phyloP scores from a whole-genome alignment of 768 basidiomycete genomes.

The Mycena belliarum region DNA sequence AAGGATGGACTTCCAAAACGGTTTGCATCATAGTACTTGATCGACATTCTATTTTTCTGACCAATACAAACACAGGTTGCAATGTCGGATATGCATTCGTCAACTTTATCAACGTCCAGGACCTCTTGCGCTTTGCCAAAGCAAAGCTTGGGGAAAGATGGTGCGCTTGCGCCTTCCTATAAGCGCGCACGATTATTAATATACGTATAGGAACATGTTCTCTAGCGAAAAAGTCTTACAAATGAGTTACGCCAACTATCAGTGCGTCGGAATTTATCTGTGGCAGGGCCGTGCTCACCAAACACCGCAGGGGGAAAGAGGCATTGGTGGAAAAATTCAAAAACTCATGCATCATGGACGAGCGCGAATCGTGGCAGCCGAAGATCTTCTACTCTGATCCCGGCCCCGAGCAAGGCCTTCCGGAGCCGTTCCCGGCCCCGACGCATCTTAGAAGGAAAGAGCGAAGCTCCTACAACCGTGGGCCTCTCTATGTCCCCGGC shows the following conservation, averaged over 20 bases:
- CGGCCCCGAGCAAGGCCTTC: constrained; percentile 71
- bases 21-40: constrained; percentile 36
- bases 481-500: constrained; percentile 65
- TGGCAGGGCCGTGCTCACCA: constrained; percentile 8
- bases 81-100: constrained; percentile 88
- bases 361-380: constrained; percentile 78
- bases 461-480: constrained; percentile 78
- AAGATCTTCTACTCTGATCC: constrained; percentile 78
- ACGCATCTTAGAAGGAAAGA: constrained; percentile 83
- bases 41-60: constrained; percentile 5
- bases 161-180: constrained; percentile 38
- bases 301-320: constrained; percentile 71
- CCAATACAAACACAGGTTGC: constrained; percentile 50
- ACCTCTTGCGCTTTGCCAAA: constrained; percentile 75
- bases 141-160: constrained; percentile 79
- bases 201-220: constrained; percentile 78
- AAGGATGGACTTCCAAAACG: constrained; percentile 83
- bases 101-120: constrained; percentile 81
- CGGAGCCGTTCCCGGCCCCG: constrained; percentile 80
- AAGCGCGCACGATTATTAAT: constrained; percentile 3
- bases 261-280: constrained; percentile 51
- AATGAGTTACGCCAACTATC: constrained; percentile 92
- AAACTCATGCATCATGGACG: constrained; percentile 60
- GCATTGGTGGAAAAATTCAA: constrained; percentile 91
- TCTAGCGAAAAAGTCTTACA: constrained; percentile 88